phyloP scores from a whole-genome alignment of 176 grass and related monocot species.

The Elaeis guineensis region DNA sequence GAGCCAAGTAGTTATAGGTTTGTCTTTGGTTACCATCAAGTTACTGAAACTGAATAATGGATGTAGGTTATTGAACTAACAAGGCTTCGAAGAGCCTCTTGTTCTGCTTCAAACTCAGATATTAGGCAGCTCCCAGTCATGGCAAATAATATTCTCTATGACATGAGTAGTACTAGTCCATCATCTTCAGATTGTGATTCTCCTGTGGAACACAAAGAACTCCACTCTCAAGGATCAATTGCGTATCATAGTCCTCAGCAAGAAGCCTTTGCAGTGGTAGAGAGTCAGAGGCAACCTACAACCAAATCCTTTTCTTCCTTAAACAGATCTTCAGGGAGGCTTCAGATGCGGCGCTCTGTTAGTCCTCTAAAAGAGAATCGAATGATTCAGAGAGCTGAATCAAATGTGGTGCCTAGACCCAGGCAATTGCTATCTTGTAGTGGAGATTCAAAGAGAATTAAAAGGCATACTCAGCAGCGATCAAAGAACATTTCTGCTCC shows the following conservation, averaged over 20 bases:
- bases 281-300: neutral
- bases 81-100: conserved; percentile 54
- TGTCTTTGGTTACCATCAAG: too few species aligned
- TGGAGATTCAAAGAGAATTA: conserved; percentile 61
- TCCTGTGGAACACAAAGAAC: conserved; percentile 29
- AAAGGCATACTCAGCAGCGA: conserved; percentile 30
- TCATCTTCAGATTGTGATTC: conserved; percentile 85
- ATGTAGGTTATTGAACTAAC: conserved; percentile 68
- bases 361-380: conserved; percentile 33
- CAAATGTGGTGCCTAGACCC: conserved; percentile 25
- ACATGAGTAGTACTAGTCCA: conserved; percentile 65
- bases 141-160: conserved; percentile 78
- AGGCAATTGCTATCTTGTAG: conserved; percentile 30
- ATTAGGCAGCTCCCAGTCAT: conserved; percentile 46
- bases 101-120: conserved; percentile 19
- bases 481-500: conserved; percentile 25
- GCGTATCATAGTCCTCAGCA: conserved; percentile 3
- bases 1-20: neutral
- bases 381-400: conserved; percentile 27
- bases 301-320: neutral
- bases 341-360: neutral
- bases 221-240: conserved; percentile 16
- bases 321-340: neutral
- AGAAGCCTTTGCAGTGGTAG: neutral
- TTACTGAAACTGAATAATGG: too few species aligned